Conservation (phyloP, 2,329 filamentous ascomycete genomes). For the Arachnomyces sp. region DNA sequence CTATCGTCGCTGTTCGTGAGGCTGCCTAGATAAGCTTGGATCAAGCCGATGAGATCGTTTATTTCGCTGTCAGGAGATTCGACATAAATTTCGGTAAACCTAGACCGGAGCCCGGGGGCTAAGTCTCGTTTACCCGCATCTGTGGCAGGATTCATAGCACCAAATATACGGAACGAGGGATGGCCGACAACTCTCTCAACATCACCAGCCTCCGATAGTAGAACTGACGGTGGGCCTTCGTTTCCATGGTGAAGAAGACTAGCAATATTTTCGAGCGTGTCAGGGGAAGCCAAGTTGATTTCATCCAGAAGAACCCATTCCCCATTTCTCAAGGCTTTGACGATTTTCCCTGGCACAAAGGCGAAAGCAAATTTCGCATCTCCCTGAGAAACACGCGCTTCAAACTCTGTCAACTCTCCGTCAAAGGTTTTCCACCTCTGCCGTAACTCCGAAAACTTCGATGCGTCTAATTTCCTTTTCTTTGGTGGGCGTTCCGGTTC, state of each 20-base stretch:
- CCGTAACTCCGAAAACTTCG: constrained; percentile 48
- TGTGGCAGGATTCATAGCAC: constrained; percentile 97
- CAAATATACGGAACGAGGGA: constrained; percentile 90
- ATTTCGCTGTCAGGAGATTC: constrained; percentile 79
- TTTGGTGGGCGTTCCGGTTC: constrained; percentile 60
- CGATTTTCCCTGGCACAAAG: constrained; percentile 91
- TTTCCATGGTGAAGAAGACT: constrained; percentile 72
- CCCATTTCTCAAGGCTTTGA: constrained; percentile 90
- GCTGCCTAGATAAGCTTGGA: constrained; percentile 76
- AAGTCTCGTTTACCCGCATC: constrained; percentile 95
- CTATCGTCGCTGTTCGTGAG: constrained; percentile 64
- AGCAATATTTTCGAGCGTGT: constrained; percentile 88
- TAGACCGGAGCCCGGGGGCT: constrained; percentile 75
- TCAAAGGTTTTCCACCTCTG: constrained; percentile 77
- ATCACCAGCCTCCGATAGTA: constrained; percentile 88
- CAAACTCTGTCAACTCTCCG: constrained; percentile 66
- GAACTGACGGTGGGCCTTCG: constrained; percentile 66
- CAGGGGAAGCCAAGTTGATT: constrained; percentile 90
- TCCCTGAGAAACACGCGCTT: constrained; percentile 64
- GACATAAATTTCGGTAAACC: constrained; percentile 94
- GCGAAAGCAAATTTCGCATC: constrained; percentile 83
- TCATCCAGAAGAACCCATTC: constrained; percentile 97
- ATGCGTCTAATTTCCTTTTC: constrained; percentile 56
- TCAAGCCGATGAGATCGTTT: constrained; percentile 79
- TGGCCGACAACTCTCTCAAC: constrained; percentile 86